Evolutionary conservation across 2,329 filamentous ascomycete genomes (phyloP), one percentile per base, ranked within the genome.

Genomic region (Penicillium sp.): DNA sequence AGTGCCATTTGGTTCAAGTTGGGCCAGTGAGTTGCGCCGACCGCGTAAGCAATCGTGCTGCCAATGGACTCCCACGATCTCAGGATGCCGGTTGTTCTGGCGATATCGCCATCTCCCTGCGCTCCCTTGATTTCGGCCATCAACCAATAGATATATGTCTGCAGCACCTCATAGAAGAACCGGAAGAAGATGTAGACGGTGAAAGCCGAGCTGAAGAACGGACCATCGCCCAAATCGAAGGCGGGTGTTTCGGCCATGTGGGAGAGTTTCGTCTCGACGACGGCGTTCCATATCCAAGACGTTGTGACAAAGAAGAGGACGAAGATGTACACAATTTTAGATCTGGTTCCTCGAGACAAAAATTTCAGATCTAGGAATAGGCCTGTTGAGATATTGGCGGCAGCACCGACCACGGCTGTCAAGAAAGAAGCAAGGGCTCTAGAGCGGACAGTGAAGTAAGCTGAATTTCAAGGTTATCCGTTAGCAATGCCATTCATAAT

Each of bases 111-210:
- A n/a, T 71, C 67, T 15, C 55, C 59, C 58, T 72, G 68, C 1
- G 68, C 67, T 6, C 62, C 62, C 37, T 63, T 65, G 43, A 65
- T 63, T 37, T 62, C 61, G n/a, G 62, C 81, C 1, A 82, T 71
- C 15, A 81, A 67, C 79, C 80, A 82, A 67, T 82, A 82, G 0
- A 81, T 77, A 54, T 81, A 82, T 71, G 82, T 82, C 62, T 79
- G 78, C 43, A 82, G 77, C 0, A 77, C 79, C 61, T 83, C 81
- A 57, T 82, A 82, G 69, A 82, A 76, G 64, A 82, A 80, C 71
- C 80, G 69, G 60, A 81, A 77, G 1, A 82, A 65, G 10, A 83
- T 75, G 62, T 81, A 80, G 12, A 78, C 76, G 0, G 78, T 78
- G 43, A 82, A 82, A 0, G 77, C 79, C 1, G 62, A 62, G 46